These are phyloP conservation scores for Anthracocystis setariae DNA, from an alignment of 1,284 basidiomycete genomes.

Conservation along the genomic window DNA sequence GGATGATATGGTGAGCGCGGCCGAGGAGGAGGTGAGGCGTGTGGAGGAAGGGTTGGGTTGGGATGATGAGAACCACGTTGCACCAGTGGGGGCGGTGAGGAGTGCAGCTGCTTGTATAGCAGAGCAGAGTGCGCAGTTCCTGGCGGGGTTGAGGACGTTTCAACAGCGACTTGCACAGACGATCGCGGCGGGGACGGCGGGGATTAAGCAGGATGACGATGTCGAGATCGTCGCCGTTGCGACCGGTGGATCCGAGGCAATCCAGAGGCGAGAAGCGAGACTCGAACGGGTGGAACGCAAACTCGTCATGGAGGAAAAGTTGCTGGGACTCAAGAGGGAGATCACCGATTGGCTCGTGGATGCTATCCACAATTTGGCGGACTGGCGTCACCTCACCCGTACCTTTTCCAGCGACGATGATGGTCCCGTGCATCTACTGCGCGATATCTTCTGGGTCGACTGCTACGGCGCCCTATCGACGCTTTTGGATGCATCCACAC, in stretches of 20 bases:
- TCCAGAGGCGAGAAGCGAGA: conserved; percentile 28
- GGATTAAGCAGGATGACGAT: conserved; percentile 22
- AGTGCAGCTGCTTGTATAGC: conserved; percentile 14
- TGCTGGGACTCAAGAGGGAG: conserved; percentile 45
- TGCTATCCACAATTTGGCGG: conserved; percentile 27
- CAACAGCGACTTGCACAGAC: conserved; percentile 41
- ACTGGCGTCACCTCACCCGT: conserved; percentile 24
- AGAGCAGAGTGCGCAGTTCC: conserved; percentile 25
- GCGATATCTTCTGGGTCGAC: conserved; percentile 41
- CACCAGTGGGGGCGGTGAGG: conserved; percentile 8
- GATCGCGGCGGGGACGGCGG: conserved; percentile 24
- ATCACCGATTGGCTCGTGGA: conserved; percentile 44
- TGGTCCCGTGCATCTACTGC: conserved; percentile 17
- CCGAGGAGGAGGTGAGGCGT: conserved; percentile 28
- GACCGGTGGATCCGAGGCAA: conserved; percentile 3
- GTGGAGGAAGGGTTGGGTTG: conserved; percentile 19
- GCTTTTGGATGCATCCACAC: conserved; percentile 31
- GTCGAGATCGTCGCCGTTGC: conserved; percentile 1
- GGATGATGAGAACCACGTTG: conserved; percentile 2
- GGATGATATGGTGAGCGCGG: conserved; percentile 40
- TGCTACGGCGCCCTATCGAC: conserved; percentile 31
- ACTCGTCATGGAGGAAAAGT: conserved; percentile 46
- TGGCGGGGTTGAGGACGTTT: conserved; percentile 38
- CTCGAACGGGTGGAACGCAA: conserved; percentile 38
- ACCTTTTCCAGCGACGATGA: conserved; percentile 2